phyloP scores from a whole-genome alignment of 257 asterid genomes.

The Scutellaria baicalensis region DNA sequence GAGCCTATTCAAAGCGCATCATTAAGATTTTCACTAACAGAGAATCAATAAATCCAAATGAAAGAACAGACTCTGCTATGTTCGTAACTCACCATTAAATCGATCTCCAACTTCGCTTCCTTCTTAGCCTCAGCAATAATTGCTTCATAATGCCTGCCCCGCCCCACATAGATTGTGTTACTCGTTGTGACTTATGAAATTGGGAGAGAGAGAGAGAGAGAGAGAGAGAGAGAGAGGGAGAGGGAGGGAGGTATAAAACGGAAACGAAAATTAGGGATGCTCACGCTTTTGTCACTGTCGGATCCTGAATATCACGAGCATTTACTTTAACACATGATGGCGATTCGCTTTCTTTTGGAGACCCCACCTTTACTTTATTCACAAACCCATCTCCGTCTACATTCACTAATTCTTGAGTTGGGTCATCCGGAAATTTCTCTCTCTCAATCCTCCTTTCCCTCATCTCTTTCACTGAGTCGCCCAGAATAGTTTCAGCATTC shows the following conservation, averaged over 20 bases:
- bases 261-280: slow-evolving; percentile 33
- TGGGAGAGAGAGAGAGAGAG: too few species aligned
- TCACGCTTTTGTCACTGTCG: slow-evolving; percentile 48
- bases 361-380: slow-evolving; percentile 35
- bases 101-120: slow-evolving; percentile 34
- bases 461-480: slow-evolving; percentile 23
- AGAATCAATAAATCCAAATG: not conserved
- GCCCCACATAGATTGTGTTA: slow-evolving; percentile 9
- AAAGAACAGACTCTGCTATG: not conserved
- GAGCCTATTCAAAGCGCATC: slow-evolving; percentile 24
- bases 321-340: slow-evolving; percentile 40
- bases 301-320: slow-evolving; percentile 47
- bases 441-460: slow-evolving; percentile 24
- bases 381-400: slow-evolving; percentile 36
- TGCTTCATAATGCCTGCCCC: slow-evolving; percentile 33
- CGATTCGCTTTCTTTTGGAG: slow-evolving; percentile 40
- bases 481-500: slow-evolving; percentile 21
- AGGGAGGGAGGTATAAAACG: not conserved
- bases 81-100: slow-evolving; percentile 45
- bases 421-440: slow-evolving; percentile 32
- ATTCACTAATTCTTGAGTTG: slow-evolving; percentile 21
- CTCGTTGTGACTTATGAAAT: not conserved
- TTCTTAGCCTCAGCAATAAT: slow-evolving; percentile 25
- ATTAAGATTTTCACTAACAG: slow-evolving; percentile 6
- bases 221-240: too few species aligned